Percentiles rank a stretch among this genome's conserved stretches.
Evolutionary conservation across 768 basidiomycete species (phyloP).

Genomic region (Mycena venus): DNA sequence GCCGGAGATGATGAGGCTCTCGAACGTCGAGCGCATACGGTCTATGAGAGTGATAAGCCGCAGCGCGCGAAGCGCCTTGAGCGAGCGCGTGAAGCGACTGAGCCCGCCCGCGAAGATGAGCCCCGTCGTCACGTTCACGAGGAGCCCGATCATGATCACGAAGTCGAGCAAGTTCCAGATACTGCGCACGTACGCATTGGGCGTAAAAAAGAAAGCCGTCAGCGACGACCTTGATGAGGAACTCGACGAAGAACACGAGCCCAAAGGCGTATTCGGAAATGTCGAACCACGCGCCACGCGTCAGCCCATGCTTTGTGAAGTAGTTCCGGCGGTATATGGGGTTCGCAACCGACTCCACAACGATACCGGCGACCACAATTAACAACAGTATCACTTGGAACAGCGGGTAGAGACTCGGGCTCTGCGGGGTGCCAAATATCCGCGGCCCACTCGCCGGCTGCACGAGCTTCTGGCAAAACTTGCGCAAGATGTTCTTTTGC

Average conservation of each 20-base stretch:
- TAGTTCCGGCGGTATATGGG: conserved; percentile 86
- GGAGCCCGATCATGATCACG: conserved; percentile 81
- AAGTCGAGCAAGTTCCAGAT: conserved; percentile 96
- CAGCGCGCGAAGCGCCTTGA: conserved; percentile 91
- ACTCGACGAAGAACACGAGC: conserved; percentile 81
- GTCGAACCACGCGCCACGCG: conserved; percentile 90
- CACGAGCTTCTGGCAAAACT: conserved; percentile 85
- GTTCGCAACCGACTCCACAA: conserved; percentile 86
- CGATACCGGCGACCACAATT: conserved; percentile 84
- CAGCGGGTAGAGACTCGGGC: conserved; percentile 72
- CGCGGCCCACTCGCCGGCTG: conserved; percentile 88
- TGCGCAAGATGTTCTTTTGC: conserved; percentile 81
- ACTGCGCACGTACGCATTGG: conserved; percentile 91
- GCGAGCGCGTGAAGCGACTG: conserved; percentile 83
- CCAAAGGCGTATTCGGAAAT: conserved; percentile 83
- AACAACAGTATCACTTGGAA: conserved; percentile 83
- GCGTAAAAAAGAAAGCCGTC: conserved; percentile 93
- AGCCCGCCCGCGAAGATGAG: conserved; percentile 84
- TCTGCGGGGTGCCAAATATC: conserved; percentile 83
- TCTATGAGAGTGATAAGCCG: conserved; percentile 92
- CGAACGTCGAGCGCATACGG: conserved; percentile 88
- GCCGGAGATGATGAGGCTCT: conserved; percentile 89
- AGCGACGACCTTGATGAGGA: conserved; percentile 90
- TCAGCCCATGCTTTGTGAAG: conserved; percentile 68
- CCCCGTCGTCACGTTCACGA: conserved; percentile 80